phyloP scores from a whole-genome alignment of 179 eudicot species.

The Silene noctiflora region DNA sequence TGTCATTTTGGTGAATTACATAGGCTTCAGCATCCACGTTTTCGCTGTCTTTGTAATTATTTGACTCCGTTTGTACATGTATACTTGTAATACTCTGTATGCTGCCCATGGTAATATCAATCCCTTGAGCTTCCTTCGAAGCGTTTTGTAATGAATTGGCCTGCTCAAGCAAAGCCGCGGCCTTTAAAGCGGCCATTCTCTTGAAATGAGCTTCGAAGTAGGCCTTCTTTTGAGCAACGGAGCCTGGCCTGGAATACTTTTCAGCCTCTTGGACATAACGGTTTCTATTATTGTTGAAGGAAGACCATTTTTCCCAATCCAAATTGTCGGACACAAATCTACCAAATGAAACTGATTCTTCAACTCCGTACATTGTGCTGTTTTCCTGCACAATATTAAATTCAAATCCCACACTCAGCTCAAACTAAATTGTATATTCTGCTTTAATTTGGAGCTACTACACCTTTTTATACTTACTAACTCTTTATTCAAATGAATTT shows the following conservation, averaged over 20 bases:
- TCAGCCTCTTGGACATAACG: slow-evolving; percentile 39
- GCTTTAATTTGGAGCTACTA: too few species aligned
- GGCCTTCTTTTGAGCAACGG: slow-evolving; percentile 46
- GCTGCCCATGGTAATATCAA: neutral
- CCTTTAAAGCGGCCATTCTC: slow-evolving; percentile 38
- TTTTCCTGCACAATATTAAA: slow-evolving; percentile 34
- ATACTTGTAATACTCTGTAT: neutral
- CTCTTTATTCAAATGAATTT: too few species aligned
- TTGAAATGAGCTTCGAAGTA: slow-evolving; percentile 47
- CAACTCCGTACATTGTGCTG: slow-evolving; percentile 41
- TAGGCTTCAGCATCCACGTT: slow-evolving; percentile 6
- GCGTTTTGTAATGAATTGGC: slow-evolving; percentile 17
- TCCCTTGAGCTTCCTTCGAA: neutral
- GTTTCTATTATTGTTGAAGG: slow-evolving; percentile 32
- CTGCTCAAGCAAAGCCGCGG: slow-evolving; percentile 53
- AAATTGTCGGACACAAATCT: slow-evolving; percentile 36
- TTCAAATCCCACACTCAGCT: neutral
- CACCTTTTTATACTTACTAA: too few species aligned
- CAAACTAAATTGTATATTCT: too few species aligned
- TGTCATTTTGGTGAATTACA: slow-evolving; percentile 26
- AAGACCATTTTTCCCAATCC: slow-evolving; percentile 46
- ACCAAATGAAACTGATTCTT: slow-evolving; percentile 47
- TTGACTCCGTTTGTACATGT: slow-evolving; percentile 1
- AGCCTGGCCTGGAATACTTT: slow-evolving; percentile 41
- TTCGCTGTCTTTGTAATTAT: neutral